These are phyloP conservation scores for Termitomyces sp. DNA, from an alignment of 768 basidiomycete species.

Conservation along the genomic window DNA sequence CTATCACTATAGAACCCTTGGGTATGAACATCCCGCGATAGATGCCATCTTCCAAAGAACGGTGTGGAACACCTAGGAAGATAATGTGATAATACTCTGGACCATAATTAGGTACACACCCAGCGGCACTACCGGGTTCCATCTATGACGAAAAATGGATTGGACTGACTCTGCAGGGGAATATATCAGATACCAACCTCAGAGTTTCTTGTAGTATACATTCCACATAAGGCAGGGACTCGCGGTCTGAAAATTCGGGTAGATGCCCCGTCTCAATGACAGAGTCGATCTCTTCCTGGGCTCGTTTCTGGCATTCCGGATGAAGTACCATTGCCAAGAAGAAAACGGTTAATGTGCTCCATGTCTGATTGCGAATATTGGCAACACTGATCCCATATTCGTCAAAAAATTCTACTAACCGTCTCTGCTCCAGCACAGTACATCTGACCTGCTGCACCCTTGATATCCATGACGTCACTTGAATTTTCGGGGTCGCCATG, in stretches of 20 bases:
- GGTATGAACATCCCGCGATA: neutral
- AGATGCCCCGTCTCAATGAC: slow-evolving; percentile 21
- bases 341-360: slow-evolving; percentile 12
- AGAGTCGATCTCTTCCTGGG: slow-evolving; percentile 24
- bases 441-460: slow-evolving; percentile 7
- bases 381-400: no score
- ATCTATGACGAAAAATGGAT: neutral
- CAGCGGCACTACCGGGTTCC: neutral
- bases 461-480: slow-evolving; percentile 9
- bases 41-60: slow-evolving; percentile 4
- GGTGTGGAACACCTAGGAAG: slow-evolving; percentile 9
- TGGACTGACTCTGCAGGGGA: no score
- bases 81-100: no score
- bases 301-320: slow-evolving; percentile 13
- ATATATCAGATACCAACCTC: neutral
- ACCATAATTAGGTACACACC: neutral
- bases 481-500: slow-evolving; percentile 1
- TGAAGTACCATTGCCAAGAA: slow-evolving; percentile 23
- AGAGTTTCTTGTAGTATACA: slow-evolving; percentile 11
- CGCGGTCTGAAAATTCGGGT: slow-evolving; percentile 19
- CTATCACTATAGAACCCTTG: slow-evolving; percentile 5
- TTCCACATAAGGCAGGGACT: slow-evolving; percentile 17
- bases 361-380: neutral
- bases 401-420: neutral
- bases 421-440: slow-evolving; percentile 14